Percentiles rank a stretch among this genome's conserved stretches.
phyloP scores from a whole-genome alignment of 768 basidiomycete genomes.

The Rhodotorula diobovata region DNA sequence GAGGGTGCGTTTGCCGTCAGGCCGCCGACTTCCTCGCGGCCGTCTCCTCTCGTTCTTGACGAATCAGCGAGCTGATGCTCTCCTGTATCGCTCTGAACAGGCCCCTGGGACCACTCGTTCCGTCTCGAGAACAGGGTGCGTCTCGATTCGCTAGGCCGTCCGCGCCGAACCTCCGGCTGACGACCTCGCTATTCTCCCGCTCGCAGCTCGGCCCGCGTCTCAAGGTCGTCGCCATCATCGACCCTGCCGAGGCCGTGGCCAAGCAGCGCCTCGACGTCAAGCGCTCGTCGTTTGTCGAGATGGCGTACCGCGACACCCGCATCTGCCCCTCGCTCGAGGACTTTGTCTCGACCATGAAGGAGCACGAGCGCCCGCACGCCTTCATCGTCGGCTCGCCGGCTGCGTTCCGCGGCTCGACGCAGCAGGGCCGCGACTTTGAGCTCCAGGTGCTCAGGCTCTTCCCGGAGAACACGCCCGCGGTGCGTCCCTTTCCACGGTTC shows the following conservation, averaged over 20 bases:
- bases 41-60: not conserved
- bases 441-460: constrained; percentile 53
- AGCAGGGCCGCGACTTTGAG: constrained; percentile 41
- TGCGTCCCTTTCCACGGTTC: not conserved
- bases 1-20: not conserved
- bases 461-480: constrained; percentile 43
- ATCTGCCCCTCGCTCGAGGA: constrained; percentile 57
- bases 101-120: constrained; percentile 50
- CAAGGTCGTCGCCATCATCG: constrained; percentile 90
- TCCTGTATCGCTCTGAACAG: not conserved
- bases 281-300: constrained; percentile 84
- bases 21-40: no score
- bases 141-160: not conserved
- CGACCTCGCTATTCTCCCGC: not conserved
- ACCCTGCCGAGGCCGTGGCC: constrained; percentile 80
- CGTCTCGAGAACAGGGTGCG: constrained; percentile 48
- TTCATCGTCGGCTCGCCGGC: constrained; percentile 42
- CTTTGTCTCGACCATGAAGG: constrained; percentile 37
- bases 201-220: constrained; percentile 85
- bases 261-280: constrained; percentile 76
- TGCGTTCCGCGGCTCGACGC: constrained; percentile 41
- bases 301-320: constrained; percentile 84
- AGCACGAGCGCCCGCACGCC: constrained; percentile 37
- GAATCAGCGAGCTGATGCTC: not conserved
- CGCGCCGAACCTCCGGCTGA: not conserved